Evolutionary conservation across 148 eudicot genomes (phyloP), one percentile per base, ranked within the genome.

Genomic region (Chenopodium album): DNA sequence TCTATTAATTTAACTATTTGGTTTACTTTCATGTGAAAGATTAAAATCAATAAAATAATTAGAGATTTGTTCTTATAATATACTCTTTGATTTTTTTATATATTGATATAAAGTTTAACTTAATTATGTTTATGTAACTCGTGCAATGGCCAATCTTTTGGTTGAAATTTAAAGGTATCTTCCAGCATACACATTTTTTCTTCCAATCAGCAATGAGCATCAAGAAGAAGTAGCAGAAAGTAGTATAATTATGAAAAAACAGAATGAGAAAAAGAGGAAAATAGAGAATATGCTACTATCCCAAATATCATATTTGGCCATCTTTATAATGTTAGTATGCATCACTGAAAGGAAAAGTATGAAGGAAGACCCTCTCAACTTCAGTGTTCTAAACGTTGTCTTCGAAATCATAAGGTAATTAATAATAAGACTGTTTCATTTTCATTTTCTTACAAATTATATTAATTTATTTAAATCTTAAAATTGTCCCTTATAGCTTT

Each of bases 331-430:
- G 2, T 62, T 88, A 9, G 67, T 89, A 28, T 92, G 95, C 86
- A 85, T 92, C 31, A 90, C 88, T 4, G 95, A 92, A 83, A 87
- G 93, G 64, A 70, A 84, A 59, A 86, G 63, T 64, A 48, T 90
- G 37, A 88, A 86, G 74, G 83, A 86, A 7, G 95, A 90, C 84
- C 93, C 93, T 7, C 88, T 92, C 60, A 92, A 92, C 81, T 92
- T 92, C 83, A 88, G 71, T 60, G 83, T 92, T 60, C 62, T 92
- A 14, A 92, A 86, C 78, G 88, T 92, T 26, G 78, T 84, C 22
- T 11, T 90, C 2, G 95, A 92, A 85, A 91, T 92, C 37, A 81
- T 87, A 80, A 92, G 95, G 95, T 92, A 87, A 44, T 37, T 41
- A 41, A 41, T 41, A 5, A 41, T 7, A 26, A 1, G 13, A 67